Evolutionary conservation across 805 yeast species (phyloP), one percentile per base, ranked within the genome.

Genomic region (Kodamaea lidongshanica): DNA sequence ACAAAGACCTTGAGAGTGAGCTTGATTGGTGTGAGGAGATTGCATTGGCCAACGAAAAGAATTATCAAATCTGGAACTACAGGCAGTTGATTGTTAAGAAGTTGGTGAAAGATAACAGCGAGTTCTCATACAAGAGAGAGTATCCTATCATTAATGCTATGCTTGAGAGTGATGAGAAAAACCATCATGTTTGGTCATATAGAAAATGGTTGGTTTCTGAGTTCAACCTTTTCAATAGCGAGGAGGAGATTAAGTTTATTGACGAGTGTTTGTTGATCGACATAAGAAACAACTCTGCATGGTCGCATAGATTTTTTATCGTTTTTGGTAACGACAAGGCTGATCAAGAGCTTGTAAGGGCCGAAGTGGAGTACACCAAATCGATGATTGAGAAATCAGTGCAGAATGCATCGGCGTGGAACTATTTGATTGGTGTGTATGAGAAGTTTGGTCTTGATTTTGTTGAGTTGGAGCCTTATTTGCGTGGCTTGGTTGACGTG

Each of bases 51-150:
- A 80, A 82, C 52, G 81, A 88, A 23, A 92, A 92, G 54, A 89
- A 88, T 61, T 92, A 92, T 57, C 98, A 92, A 54, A 80, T 89
- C n/a, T 92, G 97, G 96, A 84, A 88, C 45, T 88, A 89, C 49
- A 71, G 96, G 34, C 88, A 81, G 46, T 60, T 76, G 19, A 50
- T 89, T 6, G 57, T 81, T 32, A 65, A 65, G 23, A 27, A 41
- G 32, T 51, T 61, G 19, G n/a, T 51, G 29, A 34, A 32, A 13
- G 26, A 19, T 5, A 41, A 36, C 5, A 16, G 18, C 9, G 35
- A 33, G 34, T 67, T 67, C 42, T 44, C 61, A 25, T 55, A 68
- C 2, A 61, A 56, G 23, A 59, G 77, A 20, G 97, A 92, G 49
- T 65, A 66, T 30, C 79, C 83, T 2, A 66, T 86, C 13, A 61